Base-by-base conservation (phyloP, 176 grass and related monocot genomes). In the Lolium perenne region DNA sequence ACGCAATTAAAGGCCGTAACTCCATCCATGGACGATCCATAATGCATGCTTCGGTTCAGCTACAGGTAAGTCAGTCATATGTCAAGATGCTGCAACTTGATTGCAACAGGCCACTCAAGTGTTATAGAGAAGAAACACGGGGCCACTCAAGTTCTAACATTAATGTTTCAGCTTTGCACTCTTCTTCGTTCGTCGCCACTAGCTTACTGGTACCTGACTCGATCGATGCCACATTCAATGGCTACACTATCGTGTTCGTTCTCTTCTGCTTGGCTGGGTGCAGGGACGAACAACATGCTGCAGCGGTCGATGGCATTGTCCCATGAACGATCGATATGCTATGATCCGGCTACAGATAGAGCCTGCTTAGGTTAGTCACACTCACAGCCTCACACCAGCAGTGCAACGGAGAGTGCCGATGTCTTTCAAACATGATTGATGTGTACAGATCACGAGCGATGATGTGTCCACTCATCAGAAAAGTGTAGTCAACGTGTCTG, bases 231-330 rank as follows among this genome's bases (percentile, higher is more conserved):
- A 29, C 71, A 75, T 75, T 75, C 46, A 51, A 75, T 75, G 71
- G 46, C 1, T 9, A 47, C n/a, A 47, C 71, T 4, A 48, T 74
- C 71, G 0, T 4, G 0, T 45, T 75, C 71, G 71, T 75, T 75
- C 71, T 23, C 71, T 75, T 75, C 12, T 25, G 71, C 29, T 75
- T 75, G 71, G 71, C 76, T 14, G 2, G 7, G 35, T 53, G 70
- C 9, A 83, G 53, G 55, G 72, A 25, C 74, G 88, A 32, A 72
- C 79, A 32, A 72, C 79, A 63, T 83, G 73, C 51, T 74, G 71
- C 61, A 13, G 61, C 25, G 38, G 58, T 40, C 40, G 20, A 40
- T 32, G 5, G 71, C 71, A 84, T 54, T n/a, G 25, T 12, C 66
- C 65, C 82, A 74, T 84, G 7, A 43, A 43, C 4, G 41, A 43